Conservation (phyloP, 1,284 basidiomycete species). For the Cutaneotrichosporon cavernicola region DNA sequence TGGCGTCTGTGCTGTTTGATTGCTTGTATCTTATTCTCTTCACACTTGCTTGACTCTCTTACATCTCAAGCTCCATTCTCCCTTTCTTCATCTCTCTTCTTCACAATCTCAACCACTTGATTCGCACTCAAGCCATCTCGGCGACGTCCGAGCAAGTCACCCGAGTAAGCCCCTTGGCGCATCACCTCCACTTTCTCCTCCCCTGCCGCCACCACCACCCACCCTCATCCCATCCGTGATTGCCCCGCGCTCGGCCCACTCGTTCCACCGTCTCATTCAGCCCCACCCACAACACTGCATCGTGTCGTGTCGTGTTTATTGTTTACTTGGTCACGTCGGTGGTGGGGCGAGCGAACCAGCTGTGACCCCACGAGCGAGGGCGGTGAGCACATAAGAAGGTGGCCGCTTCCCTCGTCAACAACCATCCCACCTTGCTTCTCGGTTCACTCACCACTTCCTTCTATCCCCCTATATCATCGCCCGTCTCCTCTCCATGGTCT, state of each 20-base stretch:
- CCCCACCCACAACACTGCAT: neutral
- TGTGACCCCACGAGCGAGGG: neutral
- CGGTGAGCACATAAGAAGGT: neutral
- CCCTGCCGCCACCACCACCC: neutral
- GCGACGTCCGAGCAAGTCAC: neutral
- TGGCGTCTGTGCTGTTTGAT: too few species aligned
- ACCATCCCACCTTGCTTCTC: neutral
- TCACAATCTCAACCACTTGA: neutral
- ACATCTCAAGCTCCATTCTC: neutral
- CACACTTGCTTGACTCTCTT: too few species aligned
- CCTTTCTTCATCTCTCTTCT: neutral
- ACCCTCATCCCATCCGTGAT: neutral
- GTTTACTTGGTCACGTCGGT: neutral
- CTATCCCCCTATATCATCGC: neutral
- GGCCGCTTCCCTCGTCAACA: neutral
- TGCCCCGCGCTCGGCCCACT: conserved; percentile 2
- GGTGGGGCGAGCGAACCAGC: neutral
- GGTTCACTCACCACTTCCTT: neutral
- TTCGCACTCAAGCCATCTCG: neutral
- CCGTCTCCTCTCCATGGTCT: neutral
- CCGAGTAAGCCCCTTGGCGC: neutral
- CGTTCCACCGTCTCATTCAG: neutral
- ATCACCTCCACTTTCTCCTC: neutral
- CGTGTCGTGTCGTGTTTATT: neutral
- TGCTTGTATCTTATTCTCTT: too few species aligned